Evolutionary conservation across 495 filamentous ascomycete species (phyloP), one percentile per base, ranked within the genome.

Genomic region (Penicillium turbatum): DNA sequence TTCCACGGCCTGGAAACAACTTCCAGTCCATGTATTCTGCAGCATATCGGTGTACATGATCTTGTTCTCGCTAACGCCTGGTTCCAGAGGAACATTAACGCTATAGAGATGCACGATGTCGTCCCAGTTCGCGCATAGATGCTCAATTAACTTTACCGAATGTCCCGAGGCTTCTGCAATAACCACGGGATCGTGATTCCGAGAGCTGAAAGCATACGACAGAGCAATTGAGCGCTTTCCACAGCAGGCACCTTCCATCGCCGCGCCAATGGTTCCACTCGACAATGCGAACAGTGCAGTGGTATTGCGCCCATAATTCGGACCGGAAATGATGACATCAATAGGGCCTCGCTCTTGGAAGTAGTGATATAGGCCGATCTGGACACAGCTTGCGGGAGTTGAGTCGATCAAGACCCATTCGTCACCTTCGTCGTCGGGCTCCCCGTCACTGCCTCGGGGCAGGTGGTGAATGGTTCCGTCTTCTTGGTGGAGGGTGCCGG

Each of bases 341-440:
- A 97, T 75, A 13, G 82, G 83, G 2, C 84, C 89, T 21, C 83
- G 82, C 51, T 89, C 83, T 52, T 84, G 73, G 75, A 95, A 96
- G 76, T 86, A 92, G 73, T 90, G 89, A 65, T 86, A 85, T 15
- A 93, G 80, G 15, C 89, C 95, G 60, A 96, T 90, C 75, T 95
- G 92, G 17, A 87, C 88, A 70, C 89, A 97, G 55, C 79, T 87
- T 2, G 89, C 92, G 19, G 88, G 93, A 9, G 89, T 96, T 34
- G 85, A 88, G 69, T 96, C 86, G 13, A 97, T 84, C 24, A 98
- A 78, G 38, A 97, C 79, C 92, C 93, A 97, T 75, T 97, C 90
- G 65, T 97, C 91, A 2, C 82, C 73, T 27, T 69, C 73, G 26
- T 71, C 61, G 30, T 67, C 62, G 40, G 92, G 88, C 67, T 95